Evolutionary conservation across 495 filamentous ascomycete genomes (phyloP).

Genomic region (Articulospora tetracladia): DNA sequence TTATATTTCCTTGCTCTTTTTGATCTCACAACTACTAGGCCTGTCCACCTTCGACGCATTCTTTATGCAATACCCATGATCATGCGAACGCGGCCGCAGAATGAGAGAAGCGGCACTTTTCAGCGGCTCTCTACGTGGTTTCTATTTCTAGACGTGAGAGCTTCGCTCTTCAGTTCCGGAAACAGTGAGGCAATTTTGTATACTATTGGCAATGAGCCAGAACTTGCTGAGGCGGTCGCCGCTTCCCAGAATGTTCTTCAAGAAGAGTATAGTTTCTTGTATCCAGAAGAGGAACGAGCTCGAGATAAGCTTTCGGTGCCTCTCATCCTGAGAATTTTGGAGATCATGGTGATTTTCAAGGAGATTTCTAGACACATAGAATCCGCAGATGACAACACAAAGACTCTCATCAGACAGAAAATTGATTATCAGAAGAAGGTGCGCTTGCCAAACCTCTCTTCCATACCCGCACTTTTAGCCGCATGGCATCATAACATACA

Average conservation of each 20-base stretch:
- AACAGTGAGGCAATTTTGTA: neutral
- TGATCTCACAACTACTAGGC: constrained; percentile 1
- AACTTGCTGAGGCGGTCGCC: constrained; percentile 3
- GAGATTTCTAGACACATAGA: constrained; percentile 3
- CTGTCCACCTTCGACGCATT: constrained; percentile 4
- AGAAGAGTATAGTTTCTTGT: constrained; percentile 3
- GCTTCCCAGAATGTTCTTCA: constrained; percentile 1
- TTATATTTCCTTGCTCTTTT: constrained; percentile 6
- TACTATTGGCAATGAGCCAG: constrained; percentile 1
- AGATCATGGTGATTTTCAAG: constrained; percentile 6
- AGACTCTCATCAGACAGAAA: neutral
- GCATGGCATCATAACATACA: neutral
- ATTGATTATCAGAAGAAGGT: constrained; percentile 6
- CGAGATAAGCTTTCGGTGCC: neutral
- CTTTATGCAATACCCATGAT: neutral
- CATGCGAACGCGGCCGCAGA: neutral
- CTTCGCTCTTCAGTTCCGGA: constrained; percentile 1
- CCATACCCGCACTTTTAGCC: neutral
- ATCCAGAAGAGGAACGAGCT: constrained; percentile 6
- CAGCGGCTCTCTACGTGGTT: constrained; percentile 5
- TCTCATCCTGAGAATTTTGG: constrained; percentile 2
- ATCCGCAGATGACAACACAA: constrained; percentile 2
- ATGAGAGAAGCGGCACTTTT: constrained; percentile 3
- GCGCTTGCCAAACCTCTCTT: neutral
- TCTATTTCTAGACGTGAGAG: neutral